Evolutionary conservation across 148 eudicot genomes (phyloP), one percentile per base, ranked within the genome.

Genomic region (Simmondsia chinensis): DNA sequence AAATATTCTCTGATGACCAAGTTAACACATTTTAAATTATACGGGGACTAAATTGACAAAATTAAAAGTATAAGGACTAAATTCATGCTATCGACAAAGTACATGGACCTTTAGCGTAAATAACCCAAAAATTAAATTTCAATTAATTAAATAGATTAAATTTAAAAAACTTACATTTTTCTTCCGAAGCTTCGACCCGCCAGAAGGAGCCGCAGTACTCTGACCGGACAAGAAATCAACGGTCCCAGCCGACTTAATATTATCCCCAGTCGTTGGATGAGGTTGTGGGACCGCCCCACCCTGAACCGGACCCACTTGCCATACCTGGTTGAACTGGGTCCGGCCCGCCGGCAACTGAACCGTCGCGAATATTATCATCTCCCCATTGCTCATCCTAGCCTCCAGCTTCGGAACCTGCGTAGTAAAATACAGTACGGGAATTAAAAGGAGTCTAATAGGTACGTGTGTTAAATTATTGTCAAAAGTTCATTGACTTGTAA

Each of bases 241-340:
- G 0, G 49, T 64, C 2, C 75, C 86, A 3, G 2, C 2, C 3
- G 94, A 72, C 6, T 6, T 48, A 2, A 6, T 0, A 34, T 86
- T 69, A n/a, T 46, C 63, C 0, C 58, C 48, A 23, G 0, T 13
- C 0, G 0, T 12, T 0, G 62, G 0, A 36, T 89, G 97, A 2
- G 0, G 0, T 0, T 0, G 18, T 2, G 74, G 78, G 0, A n/a
- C n/a, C n/a, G 0, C n/a, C 8, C 58, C 73, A 0, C 68, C 33
- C 5, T 40, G 40, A 9, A 72, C 46, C n/a, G 67, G 71, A 5
- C 97, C 97, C 29, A 33, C 60, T 40, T 88, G 97, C 97, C 97
- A 88, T 0, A 83, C 84, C 31, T 88, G 97, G 14, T 60, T 80
- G 23, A 83, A 64, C 6, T 24, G 68, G 2, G 91, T 77, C 5